Percentiles rank a stretch among this genome's conserved stretches.
Conservation (phyloP, 768 basidiomycete genomes). For the Glaciozyma martinii region DNA sequence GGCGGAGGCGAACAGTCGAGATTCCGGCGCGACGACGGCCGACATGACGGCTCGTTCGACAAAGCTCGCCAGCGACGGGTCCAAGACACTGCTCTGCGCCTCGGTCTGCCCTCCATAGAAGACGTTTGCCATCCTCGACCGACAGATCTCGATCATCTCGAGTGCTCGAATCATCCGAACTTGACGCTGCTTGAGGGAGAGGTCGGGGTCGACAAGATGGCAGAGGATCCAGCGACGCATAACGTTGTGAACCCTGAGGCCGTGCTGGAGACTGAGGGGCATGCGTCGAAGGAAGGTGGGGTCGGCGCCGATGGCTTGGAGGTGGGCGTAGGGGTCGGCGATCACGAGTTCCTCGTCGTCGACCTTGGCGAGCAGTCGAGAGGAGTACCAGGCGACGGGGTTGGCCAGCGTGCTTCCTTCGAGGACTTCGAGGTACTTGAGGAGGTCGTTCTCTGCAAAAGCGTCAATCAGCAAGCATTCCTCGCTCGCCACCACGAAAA, state of each 20-base stretch:
- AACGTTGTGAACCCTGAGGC: not conserved
- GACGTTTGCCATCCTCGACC: constrained; percentile 7
- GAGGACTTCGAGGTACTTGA: not conserved
- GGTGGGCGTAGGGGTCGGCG: constrained; percentile 1
- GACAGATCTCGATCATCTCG: not conserved
- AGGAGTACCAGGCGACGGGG: not conserved
- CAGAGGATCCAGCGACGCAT: not conserved
- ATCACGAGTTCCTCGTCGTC: not conserved
- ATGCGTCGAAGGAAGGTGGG: not conserved
- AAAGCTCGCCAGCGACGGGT: not conserved
- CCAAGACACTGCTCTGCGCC: not conserved
- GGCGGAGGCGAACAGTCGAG: not conserved
- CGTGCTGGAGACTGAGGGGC: not conserved
- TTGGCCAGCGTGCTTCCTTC: not conserved
- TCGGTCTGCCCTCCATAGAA: constrained; percentile 2
- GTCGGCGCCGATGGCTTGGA: not conserved
- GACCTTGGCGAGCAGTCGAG: not conserved
- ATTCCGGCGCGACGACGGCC: constrained; percentile 1
- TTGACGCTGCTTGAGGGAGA: not conserved
- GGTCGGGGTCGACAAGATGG: constrained; percentile 4
- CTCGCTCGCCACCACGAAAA: not conserved
- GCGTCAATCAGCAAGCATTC: not conserved
- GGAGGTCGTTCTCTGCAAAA: not conserved
- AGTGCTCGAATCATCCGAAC: not conserved
- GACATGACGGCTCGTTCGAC: constrained; percentile 3